Conservation (phyloP, 2,329 filamentous ascomycete genomes). For the Beauveria sp. region DNA sequence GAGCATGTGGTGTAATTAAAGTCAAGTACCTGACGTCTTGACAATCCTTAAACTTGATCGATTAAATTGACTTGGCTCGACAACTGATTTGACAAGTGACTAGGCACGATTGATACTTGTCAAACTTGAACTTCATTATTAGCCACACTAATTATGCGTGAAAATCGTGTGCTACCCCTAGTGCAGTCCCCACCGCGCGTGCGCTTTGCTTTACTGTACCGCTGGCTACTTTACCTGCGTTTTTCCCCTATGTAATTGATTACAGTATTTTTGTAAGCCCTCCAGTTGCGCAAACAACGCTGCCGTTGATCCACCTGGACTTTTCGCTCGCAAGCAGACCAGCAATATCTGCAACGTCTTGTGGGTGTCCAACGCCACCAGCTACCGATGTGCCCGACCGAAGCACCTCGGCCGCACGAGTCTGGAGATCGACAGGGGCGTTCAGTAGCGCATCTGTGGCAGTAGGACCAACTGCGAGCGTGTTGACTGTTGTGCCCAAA, state of each 20-base stretch:
- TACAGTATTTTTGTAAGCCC: neutral
- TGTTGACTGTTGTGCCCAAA: neutral
- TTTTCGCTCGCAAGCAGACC: neutral
- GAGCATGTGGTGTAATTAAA: too few species aligned
- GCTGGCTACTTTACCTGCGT: too few species aligned
- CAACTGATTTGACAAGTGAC: too few species aligned
- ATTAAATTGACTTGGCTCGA: too few species aligned
- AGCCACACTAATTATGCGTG: too few species aligned
- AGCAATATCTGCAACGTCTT: neutral
- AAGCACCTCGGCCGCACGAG: neutral
- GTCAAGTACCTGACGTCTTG: too few species aligned
- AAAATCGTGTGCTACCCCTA: too few species aligned
- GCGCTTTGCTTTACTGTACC: too few species aligned
- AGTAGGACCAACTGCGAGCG: neutral
- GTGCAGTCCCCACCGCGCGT: too few species aligned
- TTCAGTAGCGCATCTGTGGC: neutral
- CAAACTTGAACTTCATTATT: too few species aligned
- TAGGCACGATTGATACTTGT: too few species aligned
- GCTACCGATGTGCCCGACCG: neutral
- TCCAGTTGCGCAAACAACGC: neutral
- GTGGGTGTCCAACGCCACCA: neutral
- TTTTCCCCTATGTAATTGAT: neutral
- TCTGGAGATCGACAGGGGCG: neutral
- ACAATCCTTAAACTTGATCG: too few species aligned
- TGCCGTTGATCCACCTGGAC: neutral